phyloP scores from a whole-genome alignment of 1,284 basidiomycete genomes.

The Vanrija sp. region DNA sequence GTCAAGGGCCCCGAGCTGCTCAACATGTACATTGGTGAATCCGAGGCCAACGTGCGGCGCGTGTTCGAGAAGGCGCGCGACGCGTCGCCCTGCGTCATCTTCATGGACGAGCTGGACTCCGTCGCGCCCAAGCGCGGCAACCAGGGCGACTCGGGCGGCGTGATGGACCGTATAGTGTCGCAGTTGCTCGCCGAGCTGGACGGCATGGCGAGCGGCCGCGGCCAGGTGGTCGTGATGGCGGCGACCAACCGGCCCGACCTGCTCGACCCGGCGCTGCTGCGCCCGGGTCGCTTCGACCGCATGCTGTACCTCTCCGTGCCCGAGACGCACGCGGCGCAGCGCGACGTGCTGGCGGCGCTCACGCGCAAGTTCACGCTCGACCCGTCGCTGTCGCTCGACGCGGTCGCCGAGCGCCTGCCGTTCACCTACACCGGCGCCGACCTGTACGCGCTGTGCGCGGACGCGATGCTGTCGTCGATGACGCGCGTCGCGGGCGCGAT shows the following conservation, averaged over 20 bases:
- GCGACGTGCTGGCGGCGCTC: slow-evolving; percentile 81
- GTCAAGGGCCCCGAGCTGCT: slow-evolving; percentile 95
- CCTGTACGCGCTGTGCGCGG: slow-evolving; percentile 95
- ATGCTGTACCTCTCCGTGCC: slow-evolving; percentile 96
- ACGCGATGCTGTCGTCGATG: slow-evolving; percentile 95
- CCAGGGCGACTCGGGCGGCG: slow-evolving; percentile 91
- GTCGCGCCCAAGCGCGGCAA: slow-evolving; percentile 94
- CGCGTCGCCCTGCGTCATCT: slow-evolving; percentile 87
- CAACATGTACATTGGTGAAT: slow-evolving; percentile 99
- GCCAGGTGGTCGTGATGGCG: slow-evolving; percentile 86
- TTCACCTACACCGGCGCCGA: slow-evolving; percentile 97
- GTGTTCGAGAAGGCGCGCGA: slow-evolving; percentile 89
- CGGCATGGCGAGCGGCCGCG: slow-evolving; percentile 67
- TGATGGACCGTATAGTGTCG: slow-evolving; percentile 97
- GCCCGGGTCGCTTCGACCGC: slow-evolving; percentile 94
- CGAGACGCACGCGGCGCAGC: slow-evolving; percentile 78
- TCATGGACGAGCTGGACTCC: slow-evolving; percentile 97
- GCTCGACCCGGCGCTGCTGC: slow-evolving; percentile 84
- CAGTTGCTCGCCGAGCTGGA: slow-evolving; percentile 94
- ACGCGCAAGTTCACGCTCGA: slow-evolving; percentile 89
- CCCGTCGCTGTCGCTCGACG: slow-evolving; percentile 61
- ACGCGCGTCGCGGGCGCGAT: slow-evolving; percentile 77
- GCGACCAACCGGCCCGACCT: slow-evolving; percentile 97
- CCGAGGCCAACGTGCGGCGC: slow-evolving; percentile 88
- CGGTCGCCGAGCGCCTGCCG: slow-evolving; percentile 72